phyloP scores from a whole-genome alignment of 192 early-diverging fungal species.

The Podochytrium sp. region DNA sequence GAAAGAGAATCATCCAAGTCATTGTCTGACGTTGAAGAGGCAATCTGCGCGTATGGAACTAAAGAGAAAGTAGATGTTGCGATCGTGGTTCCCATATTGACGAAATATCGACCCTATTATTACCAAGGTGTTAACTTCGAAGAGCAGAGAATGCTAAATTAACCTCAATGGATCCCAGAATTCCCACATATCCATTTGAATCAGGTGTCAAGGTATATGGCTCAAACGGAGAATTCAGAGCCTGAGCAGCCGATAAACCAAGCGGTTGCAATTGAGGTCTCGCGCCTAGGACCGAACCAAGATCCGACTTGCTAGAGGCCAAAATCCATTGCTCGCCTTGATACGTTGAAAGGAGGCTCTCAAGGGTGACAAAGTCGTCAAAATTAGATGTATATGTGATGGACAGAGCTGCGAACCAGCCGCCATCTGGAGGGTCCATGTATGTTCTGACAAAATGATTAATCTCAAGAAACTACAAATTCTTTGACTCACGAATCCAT shows the following conservation, averaged over 20 bases:
- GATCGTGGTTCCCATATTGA: background rate
- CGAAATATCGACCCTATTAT: background rate
- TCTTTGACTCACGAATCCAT: constrained; percentile 13
- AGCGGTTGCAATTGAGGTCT: background rate
- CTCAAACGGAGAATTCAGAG: background rate
- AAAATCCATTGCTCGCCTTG: constrained; percentile 19
- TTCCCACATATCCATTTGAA: constrained; percentile 4
- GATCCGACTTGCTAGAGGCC: background rate
- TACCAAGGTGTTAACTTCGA: background rate
- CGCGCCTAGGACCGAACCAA: background rate
- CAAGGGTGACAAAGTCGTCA: background rate
- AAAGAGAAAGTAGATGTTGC: background rate
- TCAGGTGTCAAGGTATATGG: background rate
- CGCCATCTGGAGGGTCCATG: constrained; percentile 24
- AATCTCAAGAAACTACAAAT: background rate
- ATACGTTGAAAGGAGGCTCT: background rate
- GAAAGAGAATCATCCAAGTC: constrained; percentile 36
- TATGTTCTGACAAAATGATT: constrained; percentile 19
- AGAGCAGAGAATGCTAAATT: background rate
- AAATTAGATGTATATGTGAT: background rate
- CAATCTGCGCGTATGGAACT: constrained; percentile 10
- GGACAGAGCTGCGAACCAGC: constrained; percentile 18
- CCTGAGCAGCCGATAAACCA: background rate
- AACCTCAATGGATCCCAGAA: constrained; percentile 18
- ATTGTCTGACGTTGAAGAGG: background rate